Base-by-base conservation (phyloP, 1,139 yeast species). In the Taiozyma sp. region DNA sequence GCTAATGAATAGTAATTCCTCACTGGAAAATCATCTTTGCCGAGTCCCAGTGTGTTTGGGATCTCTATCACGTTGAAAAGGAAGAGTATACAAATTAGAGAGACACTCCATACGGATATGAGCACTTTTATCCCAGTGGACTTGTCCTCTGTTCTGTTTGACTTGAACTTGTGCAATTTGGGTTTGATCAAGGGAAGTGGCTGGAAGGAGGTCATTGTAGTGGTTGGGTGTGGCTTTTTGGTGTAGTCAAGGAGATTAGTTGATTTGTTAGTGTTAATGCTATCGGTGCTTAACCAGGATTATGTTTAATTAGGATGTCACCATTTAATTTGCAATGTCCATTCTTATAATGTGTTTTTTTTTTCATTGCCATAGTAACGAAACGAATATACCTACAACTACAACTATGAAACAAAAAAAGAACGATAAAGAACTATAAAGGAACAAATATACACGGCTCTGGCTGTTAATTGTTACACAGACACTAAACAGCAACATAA, bases 1-100 rank as follows among this genome's bases (percentile, higher is more conserved):
- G 64, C 64, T 8, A 56, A 47, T 0, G 55, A 44, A 43, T 61
- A 62, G 48, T 62, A 62, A 41, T 62, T 61, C 3, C 42, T 47
- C 2, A 56, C 47, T 1, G 63, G 62, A 49, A 52, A 56, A 43
- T 59, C 64, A 24, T 47, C 47, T 7, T 7, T 4, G 5, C 13
- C 10, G 6, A 36, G 8, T 12, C 40, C 10, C 13, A 36, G 8
- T 4, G 23, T 16, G 13, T 36, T 36, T 2, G 40, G 23, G 12
- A 36, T 19, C 13, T 36, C 23, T 4, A 36, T 3, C 10, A 36
- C 12, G 8, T 36, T 36, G 23, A 36, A 16, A 4, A 36, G 23
- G 10, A 10, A 16, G 5, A 36, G 13, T 16, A 36, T 4, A 9
- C 40, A 36, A 4, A 36, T 16, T 4, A 36, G 4, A 4, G 40